Conservation (phyloP, 2,329 filamentous ascomycete species). For the Penicillium palitans region DNA sequence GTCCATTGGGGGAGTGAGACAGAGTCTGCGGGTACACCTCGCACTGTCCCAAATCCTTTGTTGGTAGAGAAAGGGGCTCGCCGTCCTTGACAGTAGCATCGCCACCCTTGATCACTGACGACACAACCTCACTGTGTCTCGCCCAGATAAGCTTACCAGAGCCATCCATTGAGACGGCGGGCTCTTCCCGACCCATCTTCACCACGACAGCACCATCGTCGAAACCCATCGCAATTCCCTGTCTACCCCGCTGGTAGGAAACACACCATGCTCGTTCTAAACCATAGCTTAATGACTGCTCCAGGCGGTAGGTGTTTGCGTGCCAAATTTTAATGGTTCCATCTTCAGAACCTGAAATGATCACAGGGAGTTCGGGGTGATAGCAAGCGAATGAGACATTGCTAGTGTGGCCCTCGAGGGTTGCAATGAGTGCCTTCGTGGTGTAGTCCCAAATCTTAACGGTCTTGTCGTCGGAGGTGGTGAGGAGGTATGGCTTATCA, state of each 20-base stretch:
- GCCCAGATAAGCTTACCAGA: constrained; percentile 97
- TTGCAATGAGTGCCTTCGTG: constrained; percentile 94
- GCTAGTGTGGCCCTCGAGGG: constrained; percentile 92
- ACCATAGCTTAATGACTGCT: constrained; percentile 94
- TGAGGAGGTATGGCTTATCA: constrained; percentile 82
- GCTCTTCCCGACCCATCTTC: constrained; percentile 95
- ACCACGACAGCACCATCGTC: constrained; percentile 97
- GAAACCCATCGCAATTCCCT: constrained; percentile 92
- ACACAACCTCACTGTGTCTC: constrained; percentile 90
- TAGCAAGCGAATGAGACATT: constrained; percentile 99
- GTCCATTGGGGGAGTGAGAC: constrained; percentile 91
- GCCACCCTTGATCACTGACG: constrained; percentile 89
- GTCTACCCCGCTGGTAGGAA: constrained; percentile 89
- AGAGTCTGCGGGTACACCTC: constrained; percentile 96
- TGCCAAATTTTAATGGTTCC: constrained; percentile 98
- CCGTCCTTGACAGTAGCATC: constrained; percentile 85
- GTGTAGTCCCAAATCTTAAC: constrained; percentile 99
- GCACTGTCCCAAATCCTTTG: constrained; percentile 92
- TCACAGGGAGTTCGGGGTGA: constrained; percentile 93
- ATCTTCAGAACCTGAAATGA: constrained; percentile 97
- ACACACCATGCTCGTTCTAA: constrained; percentile 98
- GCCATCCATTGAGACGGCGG: constrained; percentile 94
- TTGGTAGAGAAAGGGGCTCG: constrained; percentile 78
- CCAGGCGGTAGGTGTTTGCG: constrained; percentile 92
- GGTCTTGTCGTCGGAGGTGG: constrained; percentile 92